A percentile compares a stretch with the other conserved stretches of the same genome.
Evolutionary conservation across 1,284 basidiomycete species (phyloP).

Genomic region (Pyrrhoderma lamaoense): DNA sequence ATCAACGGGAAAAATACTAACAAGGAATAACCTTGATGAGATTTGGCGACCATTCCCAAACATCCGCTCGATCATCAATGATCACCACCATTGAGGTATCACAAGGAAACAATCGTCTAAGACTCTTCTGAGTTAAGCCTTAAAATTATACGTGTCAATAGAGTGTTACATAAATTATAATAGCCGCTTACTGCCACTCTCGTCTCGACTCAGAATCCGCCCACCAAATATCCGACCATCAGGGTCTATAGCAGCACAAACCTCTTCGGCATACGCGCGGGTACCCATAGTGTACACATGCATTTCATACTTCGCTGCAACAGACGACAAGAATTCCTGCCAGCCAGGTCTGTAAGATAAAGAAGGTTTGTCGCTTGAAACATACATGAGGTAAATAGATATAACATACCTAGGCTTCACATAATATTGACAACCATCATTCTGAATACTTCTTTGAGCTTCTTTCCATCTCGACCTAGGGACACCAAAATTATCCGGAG

Average conservation of each 20-base stretch:
- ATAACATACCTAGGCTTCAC: conserved; percentile 83
- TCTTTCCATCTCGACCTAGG: conserved; percentile 26
- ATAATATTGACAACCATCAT: conserved; percentile 89
- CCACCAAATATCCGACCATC: conserved; percentile 81
- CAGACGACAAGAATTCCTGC: conserved; percentile 63
- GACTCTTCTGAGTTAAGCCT: conserved; percentile 86
- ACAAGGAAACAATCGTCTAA: conserved; percentile 88
- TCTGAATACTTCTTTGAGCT: conserved; percentile 57
- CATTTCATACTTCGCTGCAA: conserved; percentile 88
- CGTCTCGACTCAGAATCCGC: conserved; percentile 87
- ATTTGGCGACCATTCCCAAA: conserved; percentile 96
- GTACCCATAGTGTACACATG: conserved; percentile 99
- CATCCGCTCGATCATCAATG: conserved; percentile 96
- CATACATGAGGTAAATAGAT: conserved; percentile 16
- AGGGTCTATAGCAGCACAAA: conserved; percentile 91
- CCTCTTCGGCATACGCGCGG: conserved; percentile 91
- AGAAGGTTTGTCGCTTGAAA: conserved; percentile 10
- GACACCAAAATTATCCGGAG: conserved; percentile 68
- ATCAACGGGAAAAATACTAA: conserved; percentile 35
- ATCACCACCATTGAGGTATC: conserved; percentile 99
- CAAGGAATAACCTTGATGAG: conserved; percentile 95
- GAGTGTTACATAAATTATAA: background rate
- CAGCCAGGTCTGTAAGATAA: conserved; percentile 71
- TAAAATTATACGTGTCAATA: background rate
- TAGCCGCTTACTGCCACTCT: conserved; percentile 79